Base-by-base conservation (phyloP, 1,284 basidiomycete genomes). In the Tilletia walkeri region DNA sequence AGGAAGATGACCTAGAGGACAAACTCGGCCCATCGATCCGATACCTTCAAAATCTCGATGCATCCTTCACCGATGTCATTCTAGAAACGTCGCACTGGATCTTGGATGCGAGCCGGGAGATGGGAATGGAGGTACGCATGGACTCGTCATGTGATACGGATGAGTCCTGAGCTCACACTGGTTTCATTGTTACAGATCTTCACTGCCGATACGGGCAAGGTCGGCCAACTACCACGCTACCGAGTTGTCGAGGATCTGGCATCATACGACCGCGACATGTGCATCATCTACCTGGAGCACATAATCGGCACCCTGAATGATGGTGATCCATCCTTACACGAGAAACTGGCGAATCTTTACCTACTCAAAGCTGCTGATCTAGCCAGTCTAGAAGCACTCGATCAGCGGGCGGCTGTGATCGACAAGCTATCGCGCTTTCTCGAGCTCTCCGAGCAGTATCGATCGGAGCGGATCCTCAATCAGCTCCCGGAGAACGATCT, bases 281-380 rank as follows among this genome's bases (percentile, higher is more conserved):
- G 91, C 78, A 86, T 89, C 1, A 87, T 88, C 7, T 98, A 93
- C 84, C 87, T 99, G n/a, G 94, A 96, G 83, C 92, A 90, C 80
- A 86, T 97, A 65, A 91, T 97, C 65, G 84, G 88, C 3, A 89
- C 91, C 69, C 86, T 91, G 10, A 88, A 88, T 0, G 94, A 96
- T 74, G 86, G 87, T 41, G 87, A 88, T 2, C 81, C 88, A 0
- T 85, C 86, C 14, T 92, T 92, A 84, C 95, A 98, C 81, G 93
- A 98, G 82, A 90, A 93, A 72, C 86, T 98, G 30, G 91, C 91
- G 0, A 91, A 92, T 81, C 84, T 96, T 41, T 96, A 97, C 82
- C 86, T 97, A 76, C 63, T 70, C 66, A 66, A 84, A 36, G 88
- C 88, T 5, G 89, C 87, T 85, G 88, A 24, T 86, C 87, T 14